Conservation (phyloP, 371 early-diverging fungal genomes). For the Mucor ambiguus region DNA sequence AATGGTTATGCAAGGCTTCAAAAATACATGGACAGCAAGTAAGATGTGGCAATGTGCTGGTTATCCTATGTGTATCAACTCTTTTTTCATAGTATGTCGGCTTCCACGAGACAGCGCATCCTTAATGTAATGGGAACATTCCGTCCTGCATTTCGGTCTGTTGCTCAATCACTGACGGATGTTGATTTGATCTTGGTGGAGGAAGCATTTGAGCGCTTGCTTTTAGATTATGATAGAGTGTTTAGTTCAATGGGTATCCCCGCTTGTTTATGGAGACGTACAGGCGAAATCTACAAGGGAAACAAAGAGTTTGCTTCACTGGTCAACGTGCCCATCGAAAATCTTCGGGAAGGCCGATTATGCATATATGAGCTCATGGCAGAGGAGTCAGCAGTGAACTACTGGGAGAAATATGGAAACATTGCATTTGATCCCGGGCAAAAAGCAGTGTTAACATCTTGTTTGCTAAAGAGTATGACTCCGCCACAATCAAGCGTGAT, state of each 20-base stretch:
- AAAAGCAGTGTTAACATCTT: slow-evolving; percentile 93
- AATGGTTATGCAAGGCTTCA: slow-evolving; percentile 89
- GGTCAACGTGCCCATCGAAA: slow-evolving; percentile 81
- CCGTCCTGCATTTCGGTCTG: slow-evolving; percentile 82
- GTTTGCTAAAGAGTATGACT: slow-evolving; percentile 63
- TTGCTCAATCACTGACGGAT: slow-evolving; percentile 90
- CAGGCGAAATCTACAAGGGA: slow-evolving; percentile 95
- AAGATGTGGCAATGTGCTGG: slow-evolving; percentile 19
- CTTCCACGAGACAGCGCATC: slow-evolving; percentile 74
- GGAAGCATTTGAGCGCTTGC: slow-evolving; percentile 90
- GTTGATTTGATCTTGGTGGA: slow-evolving; percentile 91
- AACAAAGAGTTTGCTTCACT: slow-evolving; percentile 93
- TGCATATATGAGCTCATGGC: slow-evolving; percentile 91
- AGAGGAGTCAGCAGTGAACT: slow-evolving; percentile 87
- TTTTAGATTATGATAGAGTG: slow-evolving; percentile 68
- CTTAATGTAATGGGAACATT: slow-evolving; percentile 86
- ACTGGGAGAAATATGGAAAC: slow-evolving; percentile 92
- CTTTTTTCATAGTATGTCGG: slow-evolving; percentile 64
- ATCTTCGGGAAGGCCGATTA: slow-evolving; percentile 72
- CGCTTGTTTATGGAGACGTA: slow-evolving; percentile 92
- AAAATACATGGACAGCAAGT: slow-evolving; percentile 88
- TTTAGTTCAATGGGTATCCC: slow-evolving; percentile 95
- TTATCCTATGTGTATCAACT: not conserved
- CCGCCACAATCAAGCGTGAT: slow-evolving; percentile 56
- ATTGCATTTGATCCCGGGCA: slow-evolving; percentile 95